Conservation (phyloP, 768 basidiomycete genomes). For the Auricularia cornea region DNA sequence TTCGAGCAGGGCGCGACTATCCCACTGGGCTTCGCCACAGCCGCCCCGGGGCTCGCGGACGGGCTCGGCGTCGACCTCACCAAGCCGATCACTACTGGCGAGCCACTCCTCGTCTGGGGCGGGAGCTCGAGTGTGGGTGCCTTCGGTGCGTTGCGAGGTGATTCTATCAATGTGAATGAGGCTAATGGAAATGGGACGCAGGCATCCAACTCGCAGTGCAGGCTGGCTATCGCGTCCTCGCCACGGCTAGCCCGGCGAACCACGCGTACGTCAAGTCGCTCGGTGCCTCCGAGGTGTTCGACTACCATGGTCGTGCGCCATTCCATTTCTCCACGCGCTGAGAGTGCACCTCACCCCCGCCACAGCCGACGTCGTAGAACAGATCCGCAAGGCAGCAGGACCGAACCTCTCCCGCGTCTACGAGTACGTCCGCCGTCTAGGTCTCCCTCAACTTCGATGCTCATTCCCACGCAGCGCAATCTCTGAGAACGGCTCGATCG, state of each 20-base stretch:
- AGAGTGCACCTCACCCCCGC: not conserved
- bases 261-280: conserved; percentile 13
- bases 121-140: not conserved
- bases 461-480: conserved; percentile 3
- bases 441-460: not conserved
- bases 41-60: conserved; percentile 1
- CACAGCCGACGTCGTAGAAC: conserved; percentile 7
- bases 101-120: not conserved
- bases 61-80: not conserved
- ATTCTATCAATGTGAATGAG: too few relatives aligned
- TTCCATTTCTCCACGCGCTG: not conserved
- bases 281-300: conserved; percentile 8
- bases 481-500: conserved; percentile 10
- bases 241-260: conserved; percentile 14
- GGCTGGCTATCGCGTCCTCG: conserved; percentile 13
- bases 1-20: conserved; percentile 5
- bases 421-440: conserved; percentile 5
- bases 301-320: conserved; percentile 4
- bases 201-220: not conserved
- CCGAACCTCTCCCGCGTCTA: conserved; percentile 9
- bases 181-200: not conserved
- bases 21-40: conserved; percentile 5
- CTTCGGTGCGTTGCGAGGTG: not conserved
- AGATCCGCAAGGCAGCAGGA: conserved; percentile 8
- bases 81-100: not conserved